Percentiles rank a stretch among this genome's conserved stretches.
Evolutionary conservation across 164 flowering plant genomes (phyloP).

Genomic region (Berberis vulgaris): DNA sequence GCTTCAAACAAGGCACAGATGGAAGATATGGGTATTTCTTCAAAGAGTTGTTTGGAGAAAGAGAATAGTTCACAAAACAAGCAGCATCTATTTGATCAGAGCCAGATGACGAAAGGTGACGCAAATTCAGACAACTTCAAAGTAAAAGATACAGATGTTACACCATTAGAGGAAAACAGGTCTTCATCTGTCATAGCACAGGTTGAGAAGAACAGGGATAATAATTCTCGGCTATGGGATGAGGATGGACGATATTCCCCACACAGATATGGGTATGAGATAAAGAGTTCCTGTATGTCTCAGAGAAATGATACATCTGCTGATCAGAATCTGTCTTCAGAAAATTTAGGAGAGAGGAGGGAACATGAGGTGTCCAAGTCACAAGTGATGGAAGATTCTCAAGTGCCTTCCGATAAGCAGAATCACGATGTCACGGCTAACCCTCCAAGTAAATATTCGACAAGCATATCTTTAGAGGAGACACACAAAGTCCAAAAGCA

Average conservation of each 20-base stretch:
- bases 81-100: conserved; percentile 15
- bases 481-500: conserved; percentile 34
- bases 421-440: conserved; percentile 8
- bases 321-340: conserved; percentile 10
- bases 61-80: conserved; percentile 10
- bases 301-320: conserved; percentile 7
- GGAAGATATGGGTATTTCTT: conserved; percentile 5
- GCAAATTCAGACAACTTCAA: conserved; percentile 8
- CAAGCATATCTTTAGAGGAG: conserved; percentile 34
- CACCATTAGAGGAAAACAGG: conserved; percentile 7
- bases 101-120: conserved; percentile 2
- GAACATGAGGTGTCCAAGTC: conserved; percentile 9
- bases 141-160: conserved; percentile 2
- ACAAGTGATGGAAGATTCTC: conserved; percentile 5
- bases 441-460: conserved; percentile 8
- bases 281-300: conserved; percentile 6
- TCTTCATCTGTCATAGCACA: conserved; percentile 7
- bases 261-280: conserved; percentile 3
- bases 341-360: conserved; percentile 10
- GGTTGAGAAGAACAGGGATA: conserved; percentile 10
- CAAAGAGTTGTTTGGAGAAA: conserved; percentile 11
- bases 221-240: conserved; percentile 2
- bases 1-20: conserved; percentile 20
- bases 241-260: neutral
- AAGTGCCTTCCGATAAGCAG: conserved; percentile 1